phyloP scores from a whole-genome alignment of 1,284 basidiomycete species.

The Stereum hirsutum region DNA sequence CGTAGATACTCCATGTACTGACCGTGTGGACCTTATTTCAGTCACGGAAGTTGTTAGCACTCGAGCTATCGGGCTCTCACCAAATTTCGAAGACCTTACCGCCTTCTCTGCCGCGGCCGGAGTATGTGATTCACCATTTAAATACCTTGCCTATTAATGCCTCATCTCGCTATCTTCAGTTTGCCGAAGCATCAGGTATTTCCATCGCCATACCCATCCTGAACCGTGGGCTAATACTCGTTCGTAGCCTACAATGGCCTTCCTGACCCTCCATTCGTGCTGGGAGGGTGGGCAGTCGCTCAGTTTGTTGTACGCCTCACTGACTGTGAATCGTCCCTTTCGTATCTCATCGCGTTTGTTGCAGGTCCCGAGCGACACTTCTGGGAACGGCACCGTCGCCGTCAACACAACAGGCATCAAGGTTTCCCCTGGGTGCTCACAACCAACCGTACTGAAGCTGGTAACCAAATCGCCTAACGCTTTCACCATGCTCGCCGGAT shows the following conservation, averaged over 20 bases:
- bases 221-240: conserved; percentile 3
- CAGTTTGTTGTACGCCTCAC: conserved; percentile 31
- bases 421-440: conserved; percentile 36
- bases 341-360: neutral
- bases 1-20: too few species aligned
- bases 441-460: too few species aligned
- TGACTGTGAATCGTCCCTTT: conserved; percentile 2
- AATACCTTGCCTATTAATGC: too few species aligned
- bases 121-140: conserved; percentile 22
- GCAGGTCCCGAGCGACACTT: conserved; percentile 28
- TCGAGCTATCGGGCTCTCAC: conserved; percentile 31
- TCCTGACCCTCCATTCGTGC: conserved; percentile 44
- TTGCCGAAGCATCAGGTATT: conserved; percentile 30
- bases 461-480: too few species aligned
- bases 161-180: conserved; percentile 18
- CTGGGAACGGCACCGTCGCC: conserved; percentile 41
- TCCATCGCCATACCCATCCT: conserved; percentile 7
- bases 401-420: conserved; percentile 46
- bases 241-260: conserved; percentile 33
- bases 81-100: conserved; percentile 32
- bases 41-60: conserved; percentile 16
- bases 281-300: conserved; percentile 37
- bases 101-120: conserved; percentile 53
- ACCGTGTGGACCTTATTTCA: conserved; percentile 6
- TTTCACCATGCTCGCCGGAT: too few species aligned